Conservation (phyloP, 768 basidiomycete species). For the Amanita rubescens region DNA sequence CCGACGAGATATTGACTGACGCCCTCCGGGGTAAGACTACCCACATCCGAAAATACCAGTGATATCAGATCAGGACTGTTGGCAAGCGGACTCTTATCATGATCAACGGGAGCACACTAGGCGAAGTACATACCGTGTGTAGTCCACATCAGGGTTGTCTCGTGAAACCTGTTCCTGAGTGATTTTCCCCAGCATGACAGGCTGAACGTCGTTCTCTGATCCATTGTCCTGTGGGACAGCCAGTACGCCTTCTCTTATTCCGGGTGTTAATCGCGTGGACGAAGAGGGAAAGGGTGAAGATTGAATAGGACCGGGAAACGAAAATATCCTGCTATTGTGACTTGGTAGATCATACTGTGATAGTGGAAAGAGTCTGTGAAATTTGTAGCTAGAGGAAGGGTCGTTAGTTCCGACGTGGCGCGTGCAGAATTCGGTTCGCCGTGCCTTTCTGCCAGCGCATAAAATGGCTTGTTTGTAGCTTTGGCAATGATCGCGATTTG, state of each 20-base stretch:
- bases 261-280: conserved; percentile 6
- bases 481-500: conserved; percentile 97
- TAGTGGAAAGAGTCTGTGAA: conserved; percentile 90
- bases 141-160: conserved; percentile 88
- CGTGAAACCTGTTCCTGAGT: conserved; percentile 74
- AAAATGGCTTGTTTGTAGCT: conserved; percentile 91
- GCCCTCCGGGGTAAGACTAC: conserved; percentile 86
- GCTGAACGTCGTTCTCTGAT: background rate
- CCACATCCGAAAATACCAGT: conserved; percentile 90
- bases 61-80: conserved; percentile 85
- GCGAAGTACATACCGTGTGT: conserved; percentile 62
- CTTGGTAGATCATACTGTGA: conserved; percentile 87
- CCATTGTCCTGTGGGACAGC: background rate
- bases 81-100: conserved; percentile 10
- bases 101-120: conserved; percentile 10
- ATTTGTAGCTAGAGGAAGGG: conserved; percentile 73
- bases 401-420: background rate
- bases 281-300: conserved; percentile 18
- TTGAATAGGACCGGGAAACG: conserved; percentile 45
- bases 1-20: conserved; percentile 94
- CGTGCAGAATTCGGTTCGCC: conserved; percentile 10
- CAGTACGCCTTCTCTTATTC: background rate
- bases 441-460: conserved; percentile 88
- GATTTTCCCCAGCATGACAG: conserved; percentile 38
- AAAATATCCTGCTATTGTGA: conserved; percentile 66